Base-by-base conservation (phyloP, 2,329 filamentous ascomycete species). In the Apiospora sp. region DNA sequence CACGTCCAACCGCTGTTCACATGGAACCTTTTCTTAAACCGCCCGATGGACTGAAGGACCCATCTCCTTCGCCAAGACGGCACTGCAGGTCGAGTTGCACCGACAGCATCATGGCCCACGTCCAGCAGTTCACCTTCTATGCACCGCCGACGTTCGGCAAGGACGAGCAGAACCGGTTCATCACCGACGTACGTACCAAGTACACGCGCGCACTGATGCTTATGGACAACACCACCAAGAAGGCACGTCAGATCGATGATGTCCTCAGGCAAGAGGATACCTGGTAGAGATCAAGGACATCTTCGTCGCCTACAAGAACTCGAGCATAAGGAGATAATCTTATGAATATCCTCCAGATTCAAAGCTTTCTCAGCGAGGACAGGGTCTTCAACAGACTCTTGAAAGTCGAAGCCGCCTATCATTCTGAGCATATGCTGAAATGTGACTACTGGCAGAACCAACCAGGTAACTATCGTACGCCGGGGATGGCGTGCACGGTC, bases 391-490 rank as follows among this genome's bases (percentile, higher is more conserved):
- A 70, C 34, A 71, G 77, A 30, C 68, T 75, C 12, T 71, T 78
- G 16, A 64, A 71, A 1, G 74, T 78, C 4, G 49, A 69, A n/a
- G 69, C 75, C 34, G 77, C 76, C 14, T 78, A 81, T 67, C 80
- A 82, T 67, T 82, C 80, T 0, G 76, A 80, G 43, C 81, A 82
- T 54, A 82, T 83, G 81, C 71, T 71, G 0, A 75, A 75, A 3
- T 76, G 81, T 14, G 37, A 41, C 37, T 41, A 41, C 37, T 41
- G 37, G 37, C 7, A 10, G 37, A 41, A 10, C 10, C 37, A 10
- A 41, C 37, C 37, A 41, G 7, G 6, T 41, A 41, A 41, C 37
- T 10, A 41, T 10, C 37, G 7, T 41, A 41, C 37, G 37, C 37
- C 37, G 37, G 37, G 37, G 7, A 41, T 41, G 37, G 37, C 7